A percentile compares a stretch with the other conserved stretches of the same genome.
phyloP scores from a whole-genome alignment of 257 asterid genomes.

The Solanum piurae region DNA sequence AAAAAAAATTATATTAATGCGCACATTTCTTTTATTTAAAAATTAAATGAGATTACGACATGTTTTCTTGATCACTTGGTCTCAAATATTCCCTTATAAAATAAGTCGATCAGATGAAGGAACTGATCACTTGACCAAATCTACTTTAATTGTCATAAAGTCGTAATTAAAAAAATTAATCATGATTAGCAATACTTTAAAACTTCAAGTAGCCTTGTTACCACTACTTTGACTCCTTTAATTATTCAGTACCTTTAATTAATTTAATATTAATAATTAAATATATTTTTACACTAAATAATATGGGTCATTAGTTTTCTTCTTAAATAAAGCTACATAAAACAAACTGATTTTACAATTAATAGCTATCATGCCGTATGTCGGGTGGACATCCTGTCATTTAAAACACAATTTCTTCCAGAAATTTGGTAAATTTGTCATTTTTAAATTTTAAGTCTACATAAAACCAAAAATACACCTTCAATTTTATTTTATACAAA shows the following conservation, averaged over 20 bases:
- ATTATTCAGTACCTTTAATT: neutral
- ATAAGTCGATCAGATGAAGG: neutral
- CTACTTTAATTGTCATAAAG: neutral
- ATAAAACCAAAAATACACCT: neutral
- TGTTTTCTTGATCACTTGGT: neutral
- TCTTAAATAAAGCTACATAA: neutral
- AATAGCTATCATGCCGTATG: conserved; percentile 13
- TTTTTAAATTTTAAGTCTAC: neutral
- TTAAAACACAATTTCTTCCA: neutral
- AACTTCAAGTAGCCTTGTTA: conserved; percentile 1
- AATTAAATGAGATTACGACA: neutral
- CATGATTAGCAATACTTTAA: neutral
- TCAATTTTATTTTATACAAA: neutral
- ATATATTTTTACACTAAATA: neutral
- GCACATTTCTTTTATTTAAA: neutral
- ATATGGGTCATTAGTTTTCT: neutral
- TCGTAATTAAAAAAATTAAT: neutral
- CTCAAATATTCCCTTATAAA: neutral
- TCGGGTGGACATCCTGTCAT: conserved; percentile 26
- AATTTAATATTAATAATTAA: neutral
- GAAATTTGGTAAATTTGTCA: neutral
- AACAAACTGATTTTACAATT: conserved; percentile 2
- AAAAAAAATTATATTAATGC: neutral
- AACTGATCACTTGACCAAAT: conserved; percentile 16
- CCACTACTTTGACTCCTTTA: conserved; percentile 6